Evolutionary conservation across 805 yeast species (phyloP).

Genomic region (Suhomyces kilbournensis): DNA sequence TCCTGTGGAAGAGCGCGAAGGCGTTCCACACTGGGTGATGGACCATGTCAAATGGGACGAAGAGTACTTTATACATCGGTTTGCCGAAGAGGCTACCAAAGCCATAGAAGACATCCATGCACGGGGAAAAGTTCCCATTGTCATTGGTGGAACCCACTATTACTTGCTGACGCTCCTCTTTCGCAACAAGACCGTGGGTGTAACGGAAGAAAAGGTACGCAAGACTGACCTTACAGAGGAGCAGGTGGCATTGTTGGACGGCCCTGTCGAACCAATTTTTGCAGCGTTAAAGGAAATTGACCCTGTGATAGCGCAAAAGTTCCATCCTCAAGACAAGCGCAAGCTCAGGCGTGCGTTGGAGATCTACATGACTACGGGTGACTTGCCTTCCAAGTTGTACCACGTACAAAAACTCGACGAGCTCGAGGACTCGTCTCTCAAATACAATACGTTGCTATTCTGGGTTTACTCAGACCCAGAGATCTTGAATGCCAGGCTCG

Average conservation of each 20-base stretch:
- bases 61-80: conserved; percentile 77
- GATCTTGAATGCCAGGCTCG: conserved; percentile 60
- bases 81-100: conserved; percentile 64
- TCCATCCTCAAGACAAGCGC: conserved; percentile 88
- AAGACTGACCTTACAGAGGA: conserved; percentile 29
- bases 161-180: conserved; percentile 78
- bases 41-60: conserved; percentile 79
- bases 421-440: conserved; percentile 45
- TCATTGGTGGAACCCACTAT: conserved; percentile 96
- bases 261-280: conserved; percentile 51
- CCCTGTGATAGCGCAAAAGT: conserved; percentile 71
- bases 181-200: conserved; percentile 56
- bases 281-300: conserved; percentile 52
- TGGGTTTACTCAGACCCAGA: conserved; percentile 78
- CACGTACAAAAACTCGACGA: conserved; percentile 50
- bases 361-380: conserved; percentile 65
- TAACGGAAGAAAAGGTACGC: conserved; percentile 4
- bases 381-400: conserved; percentile 69
- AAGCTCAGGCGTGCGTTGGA: conserved; percentile 79
- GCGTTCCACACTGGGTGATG: conserved; percentile 82
- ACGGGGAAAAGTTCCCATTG: conserved; percentile 73
- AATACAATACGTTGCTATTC: conserved; percentile 62
- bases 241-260: conserved; percentile 48
- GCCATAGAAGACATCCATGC: conserved; percentile 63
- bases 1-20: conserved; percentile 72